These are phyloP conservation scores for Clarireedia sp. DNA, from an alignment of 2,329 filamentous ascomycete species.

Conservation along the genomic window DNA sequence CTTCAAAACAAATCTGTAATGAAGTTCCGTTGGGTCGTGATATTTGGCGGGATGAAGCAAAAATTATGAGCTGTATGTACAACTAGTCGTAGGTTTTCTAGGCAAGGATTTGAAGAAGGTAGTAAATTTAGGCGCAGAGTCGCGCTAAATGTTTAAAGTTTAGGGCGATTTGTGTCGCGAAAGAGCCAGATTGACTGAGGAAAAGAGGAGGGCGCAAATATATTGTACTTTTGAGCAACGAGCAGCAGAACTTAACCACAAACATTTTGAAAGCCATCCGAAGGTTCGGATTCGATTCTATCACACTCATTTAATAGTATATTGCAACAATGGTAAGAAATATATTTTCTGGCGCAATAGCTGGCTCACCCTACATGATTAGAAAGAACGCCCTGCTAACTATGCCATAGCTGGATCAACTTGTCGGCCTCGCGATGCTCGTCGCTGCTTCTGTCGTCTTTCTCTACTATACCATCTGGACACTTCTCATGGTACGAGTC, in stretches of 20 bases:
- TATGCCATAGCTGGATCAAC: slow-evolving; percentile 72
- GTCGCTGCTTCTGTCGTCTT: slow-evolving; percentile 65
- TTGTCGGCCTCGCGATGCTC: slow-evolving; percentile 69
- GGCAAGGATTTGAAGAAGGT: background rate
- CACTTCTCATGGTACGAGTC: slow-evolving; percentile 77
- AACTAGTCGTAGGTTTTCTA: background rate
- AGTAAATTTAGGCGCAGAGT: slow-evolving; percentile 2
- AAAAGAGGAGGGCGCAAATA: background rate
- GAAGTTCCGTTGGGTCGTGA: background rate
- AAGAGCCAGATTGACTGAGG: slow-evolving; percentile 7
- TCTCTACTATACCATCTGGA: slow-evolving; percentile 96
- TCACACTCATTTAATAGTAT: slow-evolving; percentile 23
- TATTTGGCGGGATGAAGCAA: background rate
- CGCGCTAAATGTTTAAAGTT: slow-evolving; percentile 14
- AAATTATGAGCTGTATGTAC: background rate
- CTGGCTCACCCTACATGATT: background rate
- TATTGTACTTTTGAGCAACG: background rate
- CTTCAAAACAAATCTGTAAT: background rate
- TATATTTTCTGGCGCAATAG: background rate
- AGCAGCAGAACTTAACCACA: background rate
- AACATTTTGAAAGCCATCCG: background rate
- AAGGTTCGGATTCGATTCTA: slow-evolving; percentile 13
- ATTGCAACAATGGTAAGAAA: slow-evolving; percentile 29
- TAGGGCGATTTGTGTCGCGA: background rate
- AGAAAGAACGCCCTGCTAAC: background rate